Evolutionary conservation across 129 eudicot species (phyloP), one percentile per base, ranked within the genome.

Genomic region (Calendula officinalis): DNA sequence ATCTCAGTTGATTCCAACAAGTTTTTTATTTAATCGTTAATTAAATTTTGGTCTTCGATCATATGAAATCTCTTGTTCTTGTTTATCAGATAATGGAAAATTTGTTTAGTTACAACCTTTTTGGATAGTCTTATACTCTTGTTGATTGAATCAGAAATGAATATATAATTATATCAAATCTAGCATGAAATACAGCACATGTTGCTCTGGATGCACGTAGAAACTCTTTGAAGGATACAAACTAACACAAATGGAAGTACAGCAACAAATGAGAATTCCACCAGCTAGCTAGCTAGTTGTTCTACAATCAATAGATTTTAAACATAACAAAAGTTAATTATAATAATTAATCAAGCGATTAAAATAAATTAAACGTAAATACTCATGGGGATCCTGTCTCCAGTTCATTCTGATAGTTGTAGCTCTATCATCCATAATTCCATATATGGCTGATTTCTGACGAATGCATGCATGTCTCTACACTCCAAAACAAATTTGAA

Each of bases 331-430:
- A 22, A 22, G 30, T 22, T 0, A 22, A 22, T 22, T 22, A 22
- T 22, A 22, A 22, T 22, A 22, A 22, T 22, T 22, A 22, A 22
- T 22, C 2, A 22, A 22, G 30, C 30, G 30, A 22, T 22, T 22
- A 22, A 22, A 43, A 9, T 43, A 43, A 7, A 43, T 7, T 12
- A 13, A 3, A 47, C 3, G 53, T 47, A 51, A 16, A 51, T 4
- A 22, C 35, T 51, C 60, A 47, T 35, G 11, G 56, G 32, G 9
- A 43, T 4, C 17, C 9, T 60, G 68, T 70, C 52, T 60, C 75
- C 75, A 58, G 67, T 70, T 69, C 75, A 69, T 59, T 38, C 54
- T 58, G 30, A 3, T 12, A 35, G 39, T 61, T 61, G 51, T 16
- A 64, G 35, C 58, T 34, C 58, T 64, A 13, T n/a, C 5, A 8